Evolutionary conservation across 140 eudicot genomes (phyloP).

Genomic region (Eryngium alpinum): DNA sequence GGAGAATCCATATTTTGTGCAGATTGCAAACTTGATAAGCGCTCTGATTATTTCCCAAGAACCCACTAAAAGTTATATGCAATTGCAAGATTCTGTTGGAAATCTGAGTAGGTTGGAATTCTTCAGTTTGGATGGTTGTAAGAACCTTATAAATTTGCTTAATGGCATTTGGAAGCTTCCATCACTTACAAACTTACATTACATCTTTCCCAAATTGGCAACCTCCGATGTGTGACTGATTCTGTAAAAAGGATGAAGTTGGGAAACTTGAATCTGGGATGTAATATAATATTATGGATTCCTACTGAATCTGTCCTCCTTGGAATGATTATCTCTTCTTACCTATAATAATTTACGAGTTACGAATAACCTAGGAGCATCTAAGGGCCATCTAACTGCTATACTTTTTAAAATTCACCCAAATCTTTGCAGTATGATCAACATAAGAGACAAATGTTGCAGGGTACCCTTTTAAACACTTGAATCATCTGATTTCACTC

Average conservation of each 20-base stretch:
- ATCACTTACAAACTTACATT: background rate
- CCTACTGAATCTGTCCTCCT: background rate
- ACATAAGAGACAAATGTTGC: constrained; percentile 51
- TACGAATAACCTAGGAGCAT: constrained; percentile 57
- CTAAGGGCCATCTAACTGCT: constrained; percentile 46
- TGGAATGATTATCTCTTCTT: background rate
- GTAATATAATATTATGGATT: background rate
- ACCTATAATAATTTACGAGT: constrained; percentile 33
- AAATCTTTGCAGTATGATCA: constrained; percentile 60
- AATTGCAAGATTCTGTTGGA: background rate
- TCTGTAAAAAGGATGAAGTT: background rate
- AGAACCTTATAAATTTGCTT: background rate
- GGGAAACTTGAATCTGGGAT: background rate
- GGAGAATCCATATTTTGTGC: too few species aligned
- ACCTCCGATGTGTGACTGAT: background rate
- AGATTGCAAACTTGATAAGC: too few species aligned
- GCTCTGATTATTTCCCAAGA: too few species aligned
- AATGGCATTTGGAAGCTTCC: background rate
- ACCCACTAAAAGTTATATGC: too few species aligned
- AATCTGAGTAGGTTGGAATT: background rate
- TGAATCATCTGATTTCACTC: background rate
- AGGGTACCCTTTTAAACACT: constrained; percentile 31
- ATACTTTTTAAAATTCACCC: constrained; percentile 40
- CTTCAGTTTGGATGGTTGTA: too few species aligned
- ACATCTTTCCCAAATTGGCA: background rate